A percentile compares a stretch with the other conserved stretches of the same genome.
Evolutionary conservation across 257 asterid genomes (phyloP).

Genomic region (Thymus quinquecostatus): DNA sequence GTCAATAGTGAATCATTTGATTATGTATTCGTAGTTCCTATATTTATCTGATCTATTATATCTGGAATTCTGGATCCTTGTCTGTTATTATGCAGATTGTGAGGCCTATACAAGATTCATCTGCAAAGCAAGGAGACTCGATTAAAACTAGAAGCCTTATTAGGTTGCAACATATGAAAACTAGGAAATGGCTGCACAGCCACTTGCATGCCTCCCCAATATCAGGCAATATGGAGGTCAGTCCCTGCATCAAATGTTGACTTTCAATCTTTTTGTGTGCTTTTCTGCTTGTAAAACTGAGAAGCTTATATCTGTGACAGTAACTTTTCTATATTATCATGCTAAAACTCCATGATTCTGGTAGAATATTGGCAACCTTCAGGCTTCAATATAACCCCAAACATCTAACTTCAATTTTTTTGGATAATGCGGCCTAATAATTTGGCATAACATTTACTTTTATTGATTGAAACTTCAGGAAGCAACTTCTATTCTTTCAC

Average conservation of each 20-base stretch:
- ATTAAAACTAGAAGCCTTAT: conserved; percentile 68
- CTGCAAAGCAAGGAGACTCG: conserved; percentile 86
- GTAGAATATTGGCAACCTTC: neutral
- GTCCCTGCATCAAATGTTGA: conserved; percentile 27
- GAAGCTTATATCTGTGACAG: neutral
- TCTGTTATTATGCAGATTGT: conserved; percentile 59
- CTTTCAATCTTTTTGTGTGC: neutral
- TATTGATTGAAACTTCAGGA: neutral
- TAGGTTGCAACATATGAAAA: conserved; percentile 87
- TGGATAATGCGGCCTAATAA: neutral
- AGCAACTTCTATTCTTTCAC: neutral
- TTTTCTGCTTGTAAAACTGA: conserved; percentile 4
- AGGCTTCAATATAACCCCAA: conserved; percentile 1
- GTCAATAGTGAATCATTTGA: conserved; percentile 14
- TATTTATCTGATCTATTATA: neutral
- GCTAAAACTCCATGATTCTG: neutral
- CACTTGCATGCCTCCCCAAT: conserved; percentile 99
- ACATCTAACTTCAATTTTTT: neutral
- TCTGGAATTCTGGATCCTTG: neutral
- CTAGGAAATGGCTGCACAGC: conserved; percentile 96
- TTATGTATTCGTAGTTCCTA: neutral
- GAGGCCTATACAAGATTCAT: conserved; percentile 60
- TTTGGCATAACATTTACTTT: neutral
- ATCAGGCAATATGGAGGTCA: conserved; percentile 92
- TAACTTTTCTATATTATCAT: neutral